Evolutionary conservation across 192 early-diverging fungal genomes (phyloP).

Genomic region (Coemansia sp.): DNA sequence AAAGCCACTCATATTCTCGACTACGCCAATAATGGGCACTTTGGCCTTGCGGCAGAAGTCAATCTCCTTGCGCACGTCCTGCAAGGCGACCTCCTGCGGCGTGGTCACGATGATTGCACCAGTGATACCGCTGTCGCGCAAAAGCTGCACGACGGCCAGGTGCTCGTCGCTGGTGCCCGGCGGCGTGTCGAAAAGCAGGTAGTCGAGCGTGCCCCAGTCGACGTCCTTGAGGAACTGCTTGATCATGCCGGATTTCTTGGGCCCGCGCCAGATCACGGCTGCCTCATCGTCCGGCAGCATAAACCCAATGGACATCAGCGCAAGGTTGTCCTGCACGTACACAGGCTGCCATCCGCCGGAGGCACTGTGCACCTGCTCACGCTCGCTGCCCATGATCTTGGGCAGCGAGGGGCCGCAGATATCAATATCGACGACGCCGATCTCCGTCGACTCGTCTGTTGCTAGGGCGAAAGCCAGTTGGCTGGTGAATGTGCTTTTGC

Average conservation of each 20-base stretch:
- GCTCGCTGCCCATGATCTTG: slow-evolving; percentile 83
- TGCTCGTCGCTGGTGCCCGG: slow-evolving; percentile 98
- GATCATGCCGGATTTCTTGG: slow-evolving; percentile 89
- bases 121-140: slow-evolving; percentile 73
- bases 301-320: slow-evolving; percentile 92
- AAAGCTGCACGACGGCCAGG: slow-evolving; percentile 75
- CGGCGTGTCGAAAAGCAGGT: slow-evolving; percentile 92
- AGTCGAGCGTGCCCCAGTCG: slow-evolving; percentile 89
- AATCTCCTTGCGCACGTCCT: slow-evolving; percentile 95
- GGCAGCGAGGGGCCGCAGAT: slow-evolving; percentile 96
- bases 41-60: slow-evolving; percentile 83
- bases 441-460: slow-evolving; percentile 25
- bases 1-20: slow-evolving; percentile 98
- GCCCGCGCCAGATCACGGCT: slow-evolving; percentile 94
- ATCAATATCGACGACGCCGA: slow-evolving; percentile 95
- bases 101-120: slow-evolving; percentile 93
- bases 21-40: slow-evolving; percentile 86
- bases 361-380: slow-evolving; percentile 79
- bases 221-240: slow-evolving; percentile 97
- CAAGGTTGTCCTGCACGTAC: slow-evolving; percentile 74
- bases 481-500: slow-evolving; percentile 88
- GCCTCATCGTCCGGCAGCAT: slow-evolving; percentile 83
- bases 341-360: slow-evolving; percentile 79
- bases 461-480: slow-evolving; percentile 84
- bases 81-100: slow-evolving; percentile 83